These are phyloP conservation scores for Brassica napus DNA, from an alignment of 345 rosid species.

Conservation along the genomic window Da-Ae NC_063448.1:52222001-52222500, in stretches of 20 bases:
- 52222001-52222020: too few species aligned
- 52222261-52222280: slow-evolving; percentile 22
- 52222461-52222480: slow-evolving; percentile 32
- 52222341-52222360: slow-evolving; percentile 16
- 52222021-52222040: too few species aligned
- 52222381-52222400: neutral
- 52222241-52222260: neutral
- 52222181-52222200: neutral
- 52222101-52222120: too few species aligned
- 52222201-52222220: neutral
- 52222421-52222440: slow-evolving; percentile 21
- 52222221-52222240: neutral
- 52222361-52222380: slow-evolving; percentile 17
- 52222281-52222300: neutral
- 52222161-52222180: neutral
- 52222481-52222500: slow-evolving; percentile 31
- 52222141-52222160: neutral
- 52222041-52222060: too few species aligned
- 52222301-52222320: neutral
- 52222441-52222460: slow-evolving; percentile 30
- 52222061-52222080: too few species aligned
- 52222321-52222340: neutral
- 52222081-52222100: too few species aligned
- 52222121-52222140: too few species aligned
- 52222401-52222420: slow-evolving; percentile 23